Percentiles rank a stretch among this genome's conserved stretches.
These are phyloP conservation scores for Hepatocystis sp. DNA, from an alignment of 169 alveolate species.

Conservation along the genomic window DNA sequence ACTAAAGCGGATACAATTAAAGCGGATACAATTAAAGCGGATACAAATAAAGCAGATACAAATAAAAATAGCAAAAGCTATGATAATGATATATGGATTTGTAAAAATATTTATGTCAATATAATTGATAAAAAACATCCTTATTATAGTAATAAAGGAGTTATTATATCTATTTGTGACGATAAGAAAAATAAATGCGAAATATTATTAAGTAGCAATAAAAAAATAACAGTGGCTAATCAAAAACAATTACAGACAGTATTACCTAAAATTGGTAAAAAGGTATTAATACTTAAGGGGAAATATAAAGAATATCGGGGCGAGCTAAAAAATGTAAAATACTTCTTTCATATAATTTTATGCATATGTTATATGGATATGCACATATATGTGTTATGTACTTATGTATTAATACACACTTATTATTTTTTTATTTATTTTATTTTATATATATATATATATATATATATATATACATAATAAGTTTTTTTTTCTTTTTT, in stretches of 20 bases:
- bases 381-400: no score
- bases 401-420: neutral
- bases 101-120: conserved; percentile 52
- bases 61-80: neutral
- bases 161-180: conserved; percentile 9
- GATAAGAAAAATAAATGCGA: conserved; percentile 49
- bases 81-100: conserved; percentile 25
- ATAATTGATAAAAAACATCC: conserved; percentile 57
- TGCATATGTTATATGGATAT: no score
- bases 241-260: conserved; percentile 65
- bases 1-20: neutral
- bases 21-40: neutral
- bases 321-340: conserved; percentile 31
- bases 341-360: neutral
- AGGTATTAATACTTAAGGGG: conserved; percentile 30
- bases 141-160: conserved; percentile 45
- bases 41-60: neutral
- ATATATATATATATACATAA: no score
- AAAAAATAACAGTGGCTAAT: conserved; percentile 12
- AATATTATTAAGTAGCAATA: conserved; percentile 26
- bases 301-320: conserved; percentile 26
- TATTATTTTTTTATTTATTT: neutral
- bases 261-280: conserved; percentile 58
- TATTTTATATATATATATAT: neutral
- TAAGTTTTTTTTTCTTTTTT: no score